phyloP scores from a whole-genome alignment of 345 rosid species.

The Tarenaya hassleriana region DNA sequence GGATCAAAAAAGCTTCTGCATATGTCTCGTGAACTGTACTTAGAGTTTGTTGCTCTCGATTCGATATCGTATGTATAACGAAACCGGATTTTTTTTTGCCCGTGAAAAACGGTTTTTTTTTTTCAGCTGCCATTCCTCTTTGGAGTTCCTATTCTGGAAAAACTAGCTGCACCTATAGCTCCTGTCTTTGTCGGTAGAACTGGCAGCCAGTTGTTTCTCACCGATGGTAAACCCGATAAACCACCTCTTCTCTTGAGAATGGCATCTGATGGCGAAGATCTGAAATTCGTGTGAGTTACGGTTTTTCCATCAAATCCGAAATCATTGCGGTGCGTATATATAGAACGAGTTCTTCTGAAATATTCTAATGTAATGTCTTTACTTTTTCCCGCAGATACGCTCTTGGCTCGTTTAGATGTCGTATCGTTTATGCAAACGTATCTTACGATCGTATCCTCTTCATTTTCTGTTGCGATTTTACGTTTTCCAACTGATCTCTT shows the following conservation, averaged over 20 bases:
- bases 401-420: conserved; percentile 68
- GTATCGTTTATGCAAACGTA: conserved; percentile 80
- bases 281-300: conserved; percentile 67
- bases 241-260: conserved; percentile 89
- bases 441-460: conserved; percentile 94
- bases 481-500: too few relatives aligned
- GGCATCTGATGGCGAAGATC: conserved; percentile 78
- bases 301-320: conserved; percentile 10
- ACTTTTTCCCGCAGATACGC: conserved; percentile 47
- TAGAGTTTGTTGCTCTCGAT: conserved; percentile 1
- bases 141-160: conserved; percentile 81
- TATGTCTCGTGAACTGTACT: too few relatives aligned
- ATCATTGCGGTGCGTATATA: not conserved
- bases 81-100: too few relatives aligned
- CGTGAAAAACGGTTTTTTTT: not conserved
- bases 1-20: conserved; percentile 5
- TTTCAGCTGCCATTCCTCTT: conserved; percentile 85
- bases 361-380: conserved; percentile 14
- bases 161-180: conserved; percentile 82
- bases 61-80: too few relatives aligned
- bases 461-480: conserved; percentile 4
- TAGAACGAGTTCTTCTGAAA: conserved; percentile 15
- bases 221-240: conserved; percentile 71
- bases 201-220: conserved; percentile 82
- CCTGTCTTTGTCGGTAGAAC: conserved; percentile 68